Percentiles rank a stretch among this genome's conserved stretches.
Conservation (phyloP, 495 filamentous ascomycete species). For the Cercophora scortea region DNA sequence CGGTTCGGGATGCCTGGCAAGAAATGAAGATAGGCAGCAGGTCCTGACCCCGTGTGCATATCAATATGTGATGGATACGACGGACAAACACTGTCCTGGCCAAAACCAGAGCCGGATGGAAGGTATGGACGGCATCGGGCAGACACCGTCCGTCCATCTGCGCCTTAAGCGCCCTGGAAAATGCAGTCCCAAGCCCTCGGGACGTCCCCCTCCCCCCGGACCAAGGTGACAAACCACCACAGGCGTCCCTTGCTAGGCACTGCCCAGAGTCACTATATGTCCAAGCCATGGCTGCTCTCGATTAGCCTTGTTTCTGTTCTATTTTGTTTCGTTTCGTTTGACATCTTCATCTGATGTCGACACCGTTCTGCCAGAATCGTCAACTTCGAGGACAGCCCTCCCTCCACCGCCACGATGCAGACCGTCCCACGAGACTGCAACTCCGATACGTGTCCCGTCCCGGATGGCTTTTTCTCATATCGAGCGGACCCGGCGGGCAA, state of each 20-base stretch:
- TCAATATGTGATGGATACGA: too few relatives aligned
- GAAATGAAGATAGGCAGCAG: too few relatives aligned
- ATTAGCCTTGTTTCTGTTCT: not conserved
- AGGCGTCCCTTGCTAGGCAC: too few relatives aligned
- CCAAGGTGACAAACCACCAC: too few relatives aligned
- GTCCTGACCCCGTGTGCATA: too few relatives aligned
- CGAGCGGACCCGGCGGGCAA: conserved; percentile 23
- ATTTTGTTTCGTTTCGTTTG: not conserved
- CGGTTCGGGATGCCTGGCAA: too few relatives aligned
- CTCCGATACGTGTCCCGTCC: conserved; percentile 4
- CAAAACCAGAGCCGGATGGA: too few relatives aligned
- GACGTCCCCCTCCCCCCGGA: too few relatives aligned
- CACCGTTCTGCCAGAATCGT: not conserved
- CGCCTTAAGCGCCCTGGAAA: too few relatives aligned
- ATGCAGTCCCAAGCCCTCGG: not conserved
- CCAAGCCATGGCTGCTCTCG: not conserved
- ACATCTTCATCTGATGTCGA: conserved; percentile 1
- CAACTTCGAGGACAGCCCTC: not conserved
- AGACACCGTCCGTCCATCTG: too few relatives aligned
- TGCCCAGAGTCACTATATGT: not conserved
- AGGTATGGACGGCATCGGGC: too few relatives aligned
- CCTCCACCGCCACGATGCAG: not conserved
- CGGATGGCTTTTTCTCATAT: conserved; percentile 19
- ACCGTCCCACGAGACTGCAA: conserved; percentile 5
- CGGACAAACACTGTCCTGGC: too few relatives aligned